Evolutionary conservation across 495 filamentous ascomycete genomes (phyloP).

Genomic region (Aspergillus biplanus): DNA sequence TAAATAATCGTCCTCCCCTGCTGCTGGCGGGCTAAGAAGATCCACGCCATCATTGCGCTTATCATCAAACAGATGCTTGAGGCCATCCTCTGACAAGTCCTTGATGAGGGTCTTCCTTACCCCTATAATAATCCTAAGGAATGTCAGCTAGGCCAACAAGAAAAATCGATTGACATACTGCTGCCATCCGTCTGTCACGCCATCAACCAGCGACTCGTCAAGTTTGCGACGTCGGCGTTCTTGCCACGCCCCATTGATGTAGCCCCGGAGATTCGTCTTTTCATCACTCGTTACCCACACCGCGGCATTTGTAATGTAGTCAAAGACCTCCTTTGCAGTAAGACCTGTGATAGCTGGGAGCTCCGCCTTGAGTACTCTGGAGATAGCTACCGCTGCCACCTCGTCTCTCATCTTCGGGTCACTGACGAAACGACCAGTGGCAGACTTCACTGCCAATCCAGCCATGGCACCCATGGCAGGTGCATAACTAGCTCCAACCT

Average conservation of each 20-base stretch:
- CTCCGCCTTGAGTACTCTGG: background rate
- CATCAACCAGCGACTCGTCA: background rate
- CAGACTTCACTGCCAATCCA: background rate
- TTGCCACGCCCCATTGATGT: too few species aligned
- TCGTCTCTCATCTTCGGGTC: background rate
- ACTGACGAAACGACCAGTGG: background rate
- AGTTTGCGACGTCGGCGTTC: background rate
- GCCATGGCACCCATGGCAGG: background rate
- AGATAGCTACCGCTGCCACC: background rate
- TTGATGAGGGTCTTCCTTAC: background rate
- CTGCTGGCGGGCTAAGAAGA: background rate
- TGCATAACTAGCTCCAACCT: constrained; percentile 1
- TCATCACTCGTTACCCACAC: background rate
- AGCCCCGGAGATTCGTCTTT: background rate
- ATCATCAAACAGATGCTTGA: background rate
- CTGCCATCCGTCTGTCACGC: background rate
- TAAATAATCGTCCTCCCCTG: background rate
- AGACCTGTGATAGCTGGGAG: background rate
- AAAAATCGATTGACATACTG: background rate
- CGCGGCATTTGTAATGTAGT: background rate
- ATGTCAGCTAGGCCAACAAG: background rate
- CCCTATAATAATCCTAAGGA: background rate
- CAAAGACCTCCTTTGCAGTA: background rate
- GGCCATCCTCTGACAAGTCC: background rate
- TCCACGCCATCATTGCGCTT: background rate